Evolutionary conservation across 2,329 filamentous ascomycete species (phyloP), one percentile per base, ranked within the genome.

Genomic region (Bimuria novae-zelandiae): DNA sequence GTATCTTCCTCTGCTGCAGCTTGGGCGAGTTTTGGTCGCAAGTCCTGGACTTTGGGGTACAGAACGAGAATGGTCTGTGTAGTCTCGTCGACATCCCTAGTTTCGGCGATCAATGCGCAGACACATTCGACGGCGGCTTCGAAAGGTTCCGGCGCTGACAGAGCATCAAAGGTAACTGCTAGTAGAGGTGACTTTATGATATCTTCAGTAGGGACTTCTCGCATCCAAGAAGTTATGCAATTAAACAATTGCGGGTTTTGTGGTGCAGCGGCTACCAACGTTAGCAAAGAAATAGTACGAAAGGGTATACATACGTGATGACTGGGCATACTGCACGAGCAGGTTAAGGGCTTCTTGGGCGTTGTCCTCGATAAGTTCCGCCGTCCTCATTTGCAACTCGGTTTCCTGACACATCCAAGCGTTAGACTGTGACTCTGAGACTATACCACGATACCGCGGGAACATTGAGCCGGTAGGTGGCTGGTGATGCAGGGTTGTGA

Each of bases 151-250:
- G 95, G 90, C 54, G 85, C 82, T 41, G 88, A 83, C 27, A 97
- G 77, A 6, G 89, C 92, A 60, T 86, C 84, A 68, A 97, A 85
- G 44, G 97, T 84, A 47, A 92, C 81, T 60, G 90, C 85, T 62
- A 99, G 81, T 12, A 99, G 80, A 6, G 92, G 89, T 1, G 93
- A 97, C 63, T 88, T 88, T 61, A 96, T 88, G 59, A 99, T 86
- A 56, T 89, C 87, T 59, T 82, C 82, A 42, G 96, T 84, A 0
- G 93, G 90, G 6, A 99, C 90, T 76, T 99, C 94, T 63, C 92
- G 86, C 62, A 97, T 83, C 94, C 94, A 99, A 3, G 94, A 97
- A 27, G 92, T 95, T 64, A 97, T 92, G 72, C 94, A 97, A 67
- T 97, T 91, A 72, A 97, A 86, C 42, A 99, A 82, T 67, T 92